Evolutionary conservation across 129 eudicot genomes (phyloP), one percentile per base, ranked within the genome.

Genomic region (Smallanthus sonchifolius): DNA sequence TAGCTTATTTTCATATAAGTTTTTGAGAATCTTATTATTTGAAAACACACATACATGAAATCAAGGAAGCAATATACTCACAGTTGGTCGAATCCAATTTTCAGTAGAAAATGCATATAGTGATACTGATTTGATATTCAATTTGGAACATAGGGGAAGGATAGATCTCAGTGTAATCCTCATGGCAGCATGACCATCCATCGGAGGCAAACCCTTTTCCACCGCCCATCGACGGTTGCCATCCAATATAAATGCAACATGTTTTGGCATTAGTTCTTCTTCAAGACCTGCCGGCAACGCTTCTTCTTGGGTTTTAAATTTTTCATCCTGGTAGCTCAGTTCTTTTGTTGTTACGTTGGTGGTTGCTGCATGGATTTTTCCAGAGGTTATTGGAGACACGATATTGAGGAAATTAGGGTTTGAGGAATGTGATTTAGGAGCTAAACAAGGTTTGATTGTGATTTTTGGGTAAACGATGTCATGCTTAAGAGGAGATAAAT

Each of bases 41-140:
- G 44, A 39, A 5, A 6, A 39, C 8, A 39, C 44, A 39, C 10
- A 7, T 17, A 45, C n/a, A n/a, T n/a, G n/a, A n/a, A n/a, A n/a
- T n/a, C n/a, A n/a, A n/a, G n/a, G n/a, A n/a, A 47, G 15, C 49
- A 52, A 52, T 49, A 70, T 36, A 70, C 75, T 70, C 65, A 52
- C 75, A 10, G 16, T 52, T 16, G 75, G 75, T 10, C 75, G 6
- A n/a, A 28, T 52, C 65, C 75, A 70, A 16, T 70, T 70, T 70
- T 70, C 75, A 36, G 75, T 70, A 19, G 75, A 70, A 70, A 70
- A 70, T 19, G 75, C 75, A 52, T 70, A 70, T 15, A 52, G 11
- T 36, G 75, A 49, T 3, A 70, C 75, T 2, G 65, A 48, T 35
- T 70, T 70, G 3, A 70, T 51, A 0, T 54, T 54, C n/a, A 70